Conservation (phyloP, 768 basidiomycete species). For the Podaxis carcinomalis region DNA sequence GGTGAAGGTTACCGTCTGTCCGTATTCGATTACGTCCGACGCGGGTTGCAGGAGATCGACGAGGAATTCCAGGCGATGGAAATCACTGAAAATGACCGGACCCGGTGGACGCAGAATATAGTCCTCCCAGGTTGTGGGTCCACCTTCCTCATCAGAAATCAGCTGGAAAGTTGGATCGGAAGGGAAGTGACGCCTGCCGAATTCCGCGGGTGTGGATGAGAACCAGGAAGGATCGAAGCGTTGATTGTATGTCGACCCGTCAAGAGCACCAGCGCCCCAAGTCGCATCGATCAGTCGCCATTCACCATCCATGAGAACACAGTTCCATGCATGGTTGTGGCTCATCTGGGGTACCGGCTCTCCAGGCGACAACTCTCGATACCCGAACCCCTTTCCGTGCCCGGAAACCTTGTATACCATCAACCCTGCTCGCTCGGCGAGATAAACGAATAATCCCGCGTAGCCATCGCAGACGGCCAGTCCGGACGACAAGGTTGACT, state of each 20-base stretch:
- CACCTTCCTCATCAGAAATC: slow-evolving; percentile 32
- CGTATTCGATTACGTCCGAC: slow-evolving; percentile 26
- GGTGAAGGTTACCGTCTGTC: slow-evolving; percentile 32
- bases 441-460: slow-evolving; percentile 36
- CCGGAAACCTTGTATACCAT: slow-evolving; percentile 37
- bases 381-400: slow-evolving; percentile 45
- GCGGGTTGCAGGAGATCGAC: slow-evolving; percentile 31
- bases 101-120: slow-evolving; percentile 39
- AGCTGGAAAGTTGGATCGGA: slow-evolving; percentile 40
- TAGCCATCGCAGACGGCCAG: slow-evolving; percentile 49
- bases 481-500: slow-evolving; percentile 35
- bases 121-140: slow-evolving; percentile 37
- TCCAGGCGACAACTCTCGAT: slow-evolving; percentile 25
- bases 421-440: slow-evolving; percentile 35
- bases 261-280: slow-evolving; percentile 45
- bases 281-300: slow-evolving; percentile 45
- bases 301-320: slow-evolving; percentile 36
- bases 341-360: slow-evolving; percentile 31
- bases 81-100: slow-evolving; percentile 31
- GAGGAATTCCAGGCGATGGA: slow-evolving; percentile 29
- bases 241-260: slow-evolving; percentile 27
- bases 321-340: slow-evolving; percentile 47
- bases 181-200: slow-evolving; percentile 41
- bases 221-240: slow-evolving; percentile 39
- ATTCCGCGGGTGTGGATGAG: slow-evolving; percentile 35